Evolutionary conservation across 106 monocot genomes (phyloP).

Genomic region (Acorus calamus): DNA sequence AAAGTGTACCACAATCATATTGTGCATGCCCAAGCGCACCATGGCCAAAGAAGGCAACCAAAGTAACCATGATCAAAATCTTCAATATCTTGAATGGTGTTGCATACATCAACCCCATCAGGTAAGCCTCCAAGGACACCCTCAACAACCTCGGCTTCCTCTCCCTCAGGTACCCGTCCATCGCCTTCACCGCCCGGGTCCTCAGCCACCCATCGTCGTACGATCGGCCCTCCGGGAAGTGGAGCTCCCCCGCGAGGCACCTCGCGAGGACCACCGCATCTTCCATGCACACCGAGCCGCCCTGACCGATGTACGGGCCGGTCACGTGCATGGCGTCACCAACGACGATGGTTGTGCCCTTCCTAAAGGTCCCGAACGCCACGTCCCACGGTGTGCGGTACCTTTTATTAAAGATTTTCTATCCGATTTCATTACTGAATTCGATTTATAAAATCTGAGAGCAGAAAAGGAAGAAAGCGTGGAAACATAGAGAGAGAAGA

Average conservation of each 20-base stretch:
- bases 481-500: too few species aligned
- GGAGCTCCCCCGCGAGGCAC: slow-evolving; percentile 7
- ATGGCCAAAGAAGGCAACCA: slow-evolving; percentile 4
- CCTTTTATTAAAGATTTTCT: not conserved
- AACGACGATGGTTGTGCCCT: slow-evolving; percentile 20
- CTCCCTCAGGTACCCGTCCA: slow-evolving; percentile 5
- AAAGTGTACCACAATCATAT: slow-evolving; percentile 15
- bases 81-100: slow-evolving; percentile 7
- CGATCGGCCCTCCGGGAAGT: too few species aligned
- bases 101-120: slow-evolving; percentile 1
- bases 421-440: too few species aligned
- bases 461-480: too few species aligned
- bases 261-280: slow-evolving; percentile 33
- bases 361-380: slow-evolving; percentile 8
- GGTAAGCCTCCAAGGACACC: slow-evolving; percentile 8
- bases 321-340: slow-evolving; percentile 37
- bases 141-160: slow-evolving; percentile 14
- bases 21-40: slow-evolving; percentile 8
- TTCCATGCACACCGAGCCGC: slow-evolving; percentile 24
- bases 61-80: not conserved
- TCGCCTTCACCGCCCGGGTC: slow-evolving; percentile 1
- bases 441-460: too few species aligned
- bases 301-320: slow-evolving; percentile 28
- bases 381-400: slow-evolving; percentile 28
- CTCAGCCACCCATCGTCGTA: not conserved